Conservation (phyloP, 1,139 yeast genomes). For the Suhomyces bribrorum region DNA sequence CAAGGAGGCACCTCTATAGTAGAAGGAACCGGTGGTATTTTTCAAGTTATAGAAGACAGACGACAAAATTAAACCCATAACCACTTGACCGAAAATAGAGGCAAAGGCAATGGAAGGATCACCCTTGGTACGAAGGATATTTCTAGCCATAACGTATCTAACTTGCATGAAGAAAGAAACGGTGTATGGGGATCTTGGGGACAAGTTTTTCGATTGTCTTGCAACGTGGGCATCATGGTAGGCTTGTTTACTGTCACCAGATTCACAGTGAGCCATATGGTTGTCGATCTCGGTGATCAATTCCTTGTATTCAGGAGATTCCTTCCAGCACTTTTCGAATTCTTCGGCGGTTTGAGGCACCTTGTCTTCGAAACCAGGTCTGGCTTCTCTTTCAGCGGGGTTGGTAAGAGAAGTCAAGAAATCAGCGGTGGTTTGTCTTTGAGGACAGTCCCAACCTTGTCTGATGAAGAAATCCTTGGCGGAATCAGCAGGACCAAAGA, state of each 20-base stretch:
- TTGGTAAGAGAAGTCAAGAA: constrained; percentile 60
- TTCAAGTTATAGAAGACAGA: constrained; percentile 71
- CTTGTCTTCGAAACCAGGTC: constrained; percentile 53
- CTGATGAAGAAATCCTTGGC: constrained; percentile 26
- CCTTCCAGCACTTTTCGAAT: constrained; percentile 64
- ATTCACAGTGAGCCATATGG: constrained; percentile 24
- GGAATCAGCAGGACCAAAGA: constrained; percentile 21
- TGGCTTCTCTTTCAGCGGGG: constrained; percentile 49
- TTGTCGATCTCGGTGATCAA: constrained; percentile 36
- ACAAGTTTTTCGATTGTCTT: constrained; percentile 54
- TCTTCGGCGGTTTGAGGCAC: constrained; percentile 74
- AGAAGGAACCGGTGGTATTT: constrained; percentile 50
- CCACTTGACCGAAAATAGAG: constrained; percentile 60
- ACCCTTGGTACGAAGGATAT: constrained; percentile 61
- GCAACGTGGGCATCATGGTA: constrained; percentile 58
- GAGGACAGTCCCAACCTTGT: constrained; percentile 44
- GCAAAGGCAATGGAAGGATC: constrained; percentile 66
- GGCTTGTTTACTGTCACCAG: constrained; percentile 20
- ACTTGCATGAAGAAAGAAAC: constrained; percentile 68
- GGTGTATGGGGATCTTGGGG: constrained; percentile 61
- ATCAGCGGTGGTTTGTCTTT: constrained; percentile 61
- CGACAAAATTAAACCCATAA: constrained; percentile 72
- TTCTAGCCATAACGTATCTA: constrained; percentile 59
- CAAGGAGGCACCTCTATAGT: constrained; percentile 67
- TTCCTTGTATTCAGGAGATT: constrained; percentile 51